Base-by-base conservation (phyloP, 2,329 filamentous ascomycete genomes). In the Aureobasidium sp. region DNA sequence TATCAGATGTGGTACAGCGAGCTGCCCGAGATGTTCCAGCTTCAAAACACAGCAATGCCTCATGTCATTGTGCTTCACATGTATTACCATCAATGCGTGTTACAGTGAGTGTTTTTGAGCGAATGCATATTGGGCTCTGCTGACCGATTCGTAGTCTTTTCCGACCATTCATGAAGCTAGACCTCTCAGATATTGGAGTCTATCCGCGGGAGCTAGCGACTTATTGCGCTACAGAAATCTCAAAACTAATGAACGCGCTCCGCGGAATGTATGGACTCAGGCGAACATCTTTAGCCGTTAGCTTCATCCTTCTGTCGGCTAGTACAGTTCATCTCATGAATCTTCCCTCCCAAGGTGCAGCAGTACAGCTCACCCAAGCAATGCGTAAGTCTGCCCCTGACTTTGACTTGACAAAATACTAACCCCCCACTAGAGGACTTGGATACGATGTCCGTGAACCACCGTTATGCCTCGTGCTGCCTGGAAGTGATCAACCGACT, bases 91-190 rank as follows among this genome's bases (percentile, higher is more conserved):
- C 68, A 68, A 12, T 71, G 69, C 61, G 68, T 73, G 2, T 58
- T 73, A 44, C 88, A 91, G 88, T 90, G 77, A 78, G 88, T 80
- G 85, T 88, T 65, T 88, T 88, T 69, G 82, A 89, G 68, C 86
- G 85, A 64, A 33, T 87, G n/a, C 11, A 9, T 29, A 5, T 17
- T 9, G 44, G 27, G 17, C 24, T 12, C 19, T 35, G 39, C 61
- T 62, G 19, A 58, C 27, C 29, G 15, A 5, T 72, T 88, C 19
- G 0, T 81, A 90, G 71, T n/a, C 80, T 91, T 1, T 91, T 91
- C 70, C 81, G 88, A 7, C 88, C 88, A 0, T 78, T 91, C 40
- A 85, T 90, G 68, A 89, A 89, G 67, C 80, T 87, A 24, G 75
- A 79, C 56, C 67, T 79, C 15, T 68, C 74, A 52, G 82, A 84